These are phyloP conservation scores for Aspergillus affinis DNA, from an alignment of 495 filamentous ascomycete genomes.

Conservation along the genomic window DNA sequence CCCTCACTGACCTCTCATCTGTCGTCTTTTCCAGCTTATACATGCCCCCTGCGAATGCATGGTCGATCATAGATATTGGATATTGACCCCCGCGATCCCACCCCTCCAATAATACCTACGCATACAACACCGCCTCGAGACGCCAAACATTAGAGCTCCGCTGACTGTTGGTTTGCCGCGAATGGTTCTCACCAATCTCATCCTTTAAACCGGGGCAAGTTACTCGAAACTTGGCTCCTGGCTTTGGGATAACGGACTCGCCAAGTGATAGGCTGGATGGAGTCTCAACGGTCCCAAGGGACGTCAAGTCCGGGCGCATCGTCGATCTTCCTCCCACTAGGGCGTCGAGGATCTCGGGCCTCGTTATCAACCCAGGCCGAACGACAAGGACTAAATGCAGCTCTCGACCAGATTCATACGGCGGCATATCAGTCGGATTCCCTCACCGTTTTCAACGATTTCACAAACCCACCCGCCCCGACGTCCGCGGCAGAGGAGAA, in stretches of 20 bases:
- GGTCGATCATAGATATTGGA: neutral
- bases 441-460: constrained; percentile 87
- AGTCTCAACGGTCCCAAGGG: constrained; percentile 36
- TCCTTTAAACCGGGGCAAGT: neutral
- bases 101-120: neutral
- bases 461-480: constrained; percentile 52
- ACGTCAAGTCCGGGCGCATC: constrained; percentile 45
- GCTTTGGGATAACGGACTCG: neutral
- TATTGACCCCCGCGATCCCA: neutral
- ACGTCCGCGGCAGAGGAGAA: constrained; percentile 61
- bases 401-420: constrained; percentile 82
- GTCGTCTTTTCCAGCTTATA: neutral
- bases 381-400: constrained; percentile 66
- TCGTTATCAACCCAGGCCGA: constrained; percentile 66
- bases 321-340: constrained; percentile 43
- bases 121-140: neutral
- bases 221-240: neutral
- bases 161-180: neutral
- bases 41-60: neutral
- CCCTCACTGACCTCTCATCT: neutral
- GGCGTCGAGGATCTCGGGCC: constrained; percentile 57
- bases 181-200: neutral
- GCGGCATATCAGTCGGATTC: constrained; percentile 75
- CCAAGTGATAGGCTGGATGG: constrained; percentile 29
- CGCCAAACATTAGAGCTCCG: neutral